Conservation (phyloP, 2,329 filamentous ascomycete species). For the Botrytis deweyae region DNA sequence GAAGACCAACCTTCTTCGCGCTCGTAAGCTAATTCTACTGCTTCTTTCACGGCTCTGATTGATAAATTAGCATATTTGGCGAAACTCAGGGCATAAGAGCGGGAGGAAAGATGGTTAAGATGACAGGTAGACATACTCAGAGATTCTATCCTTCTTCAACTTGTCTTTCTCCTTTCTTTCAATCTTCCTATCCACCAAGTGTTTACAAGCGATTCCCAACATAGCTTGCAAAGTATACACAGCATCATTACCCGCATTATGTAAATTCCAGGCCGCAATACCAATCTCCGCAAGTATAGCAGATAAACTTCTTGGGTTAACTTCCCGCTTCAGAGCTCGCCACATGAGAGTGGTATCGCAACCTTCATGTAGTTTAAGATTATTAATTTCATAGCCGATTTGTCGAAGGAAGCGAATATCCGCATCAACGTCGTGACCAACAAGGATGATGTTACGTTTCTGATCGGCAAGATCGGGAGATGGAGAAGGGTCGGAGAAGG, state of each 20-base stretch:
- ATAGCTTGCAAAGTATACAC: conserved; percentile 74
- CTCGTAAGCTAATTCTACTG: conserved; percentile 13
- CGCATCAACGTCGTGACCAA: conserved; percentile 69
- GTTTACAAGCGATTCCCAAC: conserved; percentile 57
- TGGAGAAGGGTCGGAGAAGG: conserved; percentile 45
- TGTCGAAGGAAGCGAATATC: conserved; percentile 68
- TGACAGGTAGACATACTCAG: conserved; percentile 25
- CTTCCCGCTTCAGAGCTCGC: conserved; percentile 57
- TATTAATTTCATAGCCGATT: conserved; percentile 61
- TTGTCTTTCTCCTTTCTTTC: conserved; percentile 23
- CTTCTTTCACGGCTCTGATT: conserved; percentile 16
- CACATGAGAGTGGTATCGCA: conserved; percentile 75
- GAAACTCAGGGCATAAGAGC: background rate
- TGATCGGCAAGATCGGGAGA: conserved; percentile 12
- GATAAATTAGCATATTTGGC: background rate
- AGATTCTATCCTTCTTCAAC: conserved; percentile 27
- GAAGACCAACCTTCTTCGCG: conserved; percentile 21
- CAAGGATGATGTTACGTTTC: conserved; percentile 64
- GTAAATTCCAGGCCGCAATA: conserved; percentile 64
- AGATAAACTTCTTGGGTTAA: conserved; percentile 56
- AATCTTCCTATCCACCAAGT: conserved; percentile 29
- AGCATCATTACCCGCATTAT: conserved; percentile 88
- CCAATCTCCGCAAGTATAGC: conserved; percentile 63
- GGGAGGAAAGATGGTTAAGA: background rate
- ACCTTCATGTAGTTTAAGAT: conserved; percentile 56